Conservation (phyloP, 2,329 filamentous ascomycete genomes). For the Cucurbitaria berberidis region DNA sequence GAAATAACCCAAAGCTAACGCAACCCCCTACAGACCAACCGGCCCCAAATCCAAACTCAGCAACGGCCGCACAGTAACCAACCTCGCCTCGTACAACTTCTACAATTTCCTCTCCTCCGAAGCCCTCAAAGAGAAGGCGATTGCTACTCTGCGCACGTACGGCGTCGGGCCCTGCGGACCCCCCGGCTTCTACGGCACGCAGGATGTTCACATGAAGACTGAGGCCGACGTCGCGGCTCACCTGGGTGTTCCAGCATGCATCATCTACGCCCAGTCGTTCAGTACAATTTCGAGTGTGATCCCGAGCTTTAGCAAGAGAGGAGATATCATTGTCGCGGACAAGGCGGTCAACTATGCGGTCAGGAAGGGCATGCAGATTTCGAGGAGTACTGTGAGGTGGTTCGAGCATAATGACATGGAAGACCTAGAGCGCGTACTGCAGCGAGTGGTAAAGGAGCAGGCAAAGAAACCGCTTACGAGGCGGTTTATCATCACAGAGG, state of each 20-base stretch:
- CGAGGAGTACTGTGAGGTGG: slow-evolving; percentile 88
- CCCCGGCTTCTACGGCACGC: slow-evolving; percentile 96
- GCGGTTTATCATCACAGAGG: slow-evolving; percentile 95
- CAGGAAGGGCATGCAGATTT: slow-evolving; percentile 92
- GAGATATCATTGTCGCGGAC: slow-evolving; percentile 96
- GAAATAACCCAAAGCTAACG: slow-evolving; percentile 17
- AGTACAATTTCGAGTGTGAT: slow-evolving; percentile 97
- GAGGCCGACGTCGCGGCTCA: slow-evolving; percentile 92
- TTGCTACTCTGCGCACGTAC: slow-evolving; percentile 91
- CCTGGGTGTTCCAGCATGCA: slow-evolving; percentile 84
- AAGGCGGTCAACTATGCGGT: slow-evolving; percentile 92
- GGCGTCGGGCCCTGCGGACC: slow-evolving; percentile 96
- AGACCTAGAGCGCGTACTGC: slow-evolving; percentile 84
- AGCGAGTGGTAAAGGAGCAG: slow-evolving; percentile 86
- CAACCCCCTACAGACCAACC: slow-evolving; percentile 67
- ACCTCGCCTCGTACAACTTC: slow-evolving; percentile 94
- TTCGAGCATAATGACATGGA: slow-evolving; percentile 97
- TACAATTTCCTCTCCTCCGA: slow-evolving; percentile 97
- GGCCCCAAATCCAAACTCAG: slow-evolving; percentile 88
- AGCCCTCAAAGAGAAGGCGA: slow-evolving; percentile 90
- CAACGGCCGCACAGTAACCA: slow-evolving; percentile 88
- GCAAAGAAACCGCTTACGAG: slow-evolving; percentile 86
- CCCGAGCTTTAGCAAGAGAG: slow-evolving; percentile 94
- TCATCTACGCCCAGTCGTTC: slow-evolving; percentile 95
- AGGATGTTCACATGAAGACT: slow-evolving; percentile 97